phyloP scores from a whole-genome alignment of 345 rosid genomes.

The Diplotaxis tenuifolia region DNA sequence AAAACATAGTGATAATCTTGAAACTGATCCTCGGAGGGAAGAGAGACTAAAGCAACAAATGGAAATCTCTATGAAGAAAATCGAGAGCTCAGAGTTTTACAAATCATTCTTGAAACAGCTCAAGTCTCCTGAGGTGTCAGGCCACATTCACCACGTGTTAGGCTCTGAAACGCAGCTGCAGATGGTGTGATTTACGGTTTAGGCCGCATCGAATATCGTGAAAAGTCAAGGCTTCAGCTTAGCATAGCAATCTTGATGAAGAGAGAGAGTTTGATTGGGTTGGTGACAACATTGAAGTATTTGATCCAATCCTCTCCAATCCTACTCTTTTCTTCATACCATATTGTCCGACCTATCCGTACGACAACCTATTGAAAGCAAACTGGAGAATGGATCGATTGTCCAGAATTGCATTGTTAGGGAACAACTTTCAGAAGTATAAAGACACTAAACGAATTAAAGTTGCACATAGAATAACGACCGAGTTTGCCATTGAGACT shows the following conservation, averaged over 20 bases:
- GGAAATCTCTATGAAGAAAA: conserved; percentile 43
- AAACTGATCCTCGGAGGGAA: conserved; percentile 32
- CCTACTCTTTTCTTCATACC: conserved; percentile 86
- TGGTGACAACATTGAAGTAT: conserved; percentile 55
- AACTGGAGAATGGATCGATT: conserved; percentile 56
- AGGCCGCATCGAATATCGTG: conserved; percentile 78
- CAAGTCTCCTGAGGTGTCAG: conserved; percentile 45
- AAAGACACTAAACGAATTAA: conserved; percentile 38
- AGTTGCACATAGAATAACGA: conserved; percentile 44
- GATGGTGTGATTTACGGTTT: conserved; percentile 78
- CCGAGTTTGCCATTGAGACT: conserved; percentile 47
- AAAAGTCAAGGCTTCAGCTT: conserved; percentile 67
- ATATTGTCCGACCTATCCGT: conserved; percentile 70
- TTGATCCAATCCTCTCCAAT: conserved; percentile 74
- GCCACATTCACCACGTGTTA: conserved; percentile 47
- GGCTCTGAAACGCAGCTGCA: conserved; percentile 52
- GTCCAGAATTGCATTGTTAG: conserved; percentile 54
- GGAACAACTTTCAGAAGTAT: conserved; percentile 71
- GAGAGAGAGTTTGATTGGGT: conserved; percentile 68
- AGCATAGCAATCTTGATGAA: conserved; percentile 69
- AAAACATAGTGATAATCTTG: conserved; percentile 19
- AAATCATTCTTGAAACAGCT: conserved; percentile 55
- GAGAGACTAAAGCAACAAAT: conserved; percentile 51
- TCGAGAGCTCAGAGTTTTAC: conserved; percentile 60
- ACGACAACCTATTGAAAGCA: conserved; percentile 62